These are phyloP conservation scores for Hymenoscyphus repandus DNA, from an alignment of 2,329 filamentous ascomycete genomes.

Conservation along the genomic window DNA sequence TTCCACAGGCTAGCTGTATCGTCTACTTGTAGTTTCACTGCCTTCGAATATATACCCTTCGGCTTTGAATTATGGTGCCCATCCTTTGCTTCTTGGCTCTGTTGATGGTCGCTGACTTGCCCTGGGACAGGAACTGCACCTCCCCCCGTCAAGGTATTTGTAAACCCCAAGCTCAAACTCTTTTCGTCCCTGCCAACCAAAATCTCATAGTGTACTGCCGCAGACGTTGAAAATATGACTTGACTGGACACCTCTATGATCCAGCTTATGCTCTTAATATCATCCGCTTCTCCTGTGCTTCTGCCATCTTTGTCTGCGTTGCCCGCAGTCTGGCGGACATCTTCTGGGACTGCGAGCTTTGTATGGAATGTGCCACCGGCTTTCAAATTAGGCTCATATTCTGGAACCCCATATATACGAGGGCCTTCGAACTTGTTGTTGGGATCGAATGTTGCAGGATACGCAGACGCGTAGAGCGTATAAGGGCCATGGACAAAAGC, in stretches of 20 bases:
- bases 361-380: conserved; percentile 84
- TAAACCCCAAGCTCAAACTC: conserved; percentile 61
- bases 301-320: conserved; percentile 39
- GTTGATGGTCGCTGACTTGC: conserved; percentile 71
- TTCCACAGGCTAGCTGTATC: conserved; percentile 91
- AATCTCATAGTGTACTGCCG: conserved; percentile 82
- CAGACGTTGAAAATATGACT: conserved; percentile 87
- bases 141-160: conserved; percentile 32
- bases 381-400: conserved; percentile 95
- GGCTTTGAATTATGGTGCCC: conserved; percentile 56
- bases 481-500: conserved; percentile 97
- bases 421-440: conserved; percentile 70
- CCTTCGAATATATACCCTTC: conserved; percentile 79
- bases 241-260: conserved; percentile 88
- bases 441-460: conserved; percentile 77
- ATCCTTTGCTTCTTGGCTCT: conserved; percentile 51
- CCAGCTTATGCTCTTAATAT: conserved; percentile 67
- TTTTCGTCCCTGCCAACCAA: conserved; percentile 81
- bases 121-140: conserved; percentile 49
- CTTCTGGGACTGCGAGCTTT: conserved; percentile 72
- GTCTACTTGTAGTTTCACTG: conserved; percentile 72
- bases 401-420: conserved; percentile 69
- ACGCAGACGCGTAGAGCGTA: conserved; percentile 79
- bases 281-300: conserved; percentile 33
- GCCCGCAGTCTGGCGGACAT: conserved; percentile 62